Evolutionary conservation across 2,329 filamentous ascomycete species (phyloP).

Genomic region (Pyrenophora tritici-repentis): DNA sequence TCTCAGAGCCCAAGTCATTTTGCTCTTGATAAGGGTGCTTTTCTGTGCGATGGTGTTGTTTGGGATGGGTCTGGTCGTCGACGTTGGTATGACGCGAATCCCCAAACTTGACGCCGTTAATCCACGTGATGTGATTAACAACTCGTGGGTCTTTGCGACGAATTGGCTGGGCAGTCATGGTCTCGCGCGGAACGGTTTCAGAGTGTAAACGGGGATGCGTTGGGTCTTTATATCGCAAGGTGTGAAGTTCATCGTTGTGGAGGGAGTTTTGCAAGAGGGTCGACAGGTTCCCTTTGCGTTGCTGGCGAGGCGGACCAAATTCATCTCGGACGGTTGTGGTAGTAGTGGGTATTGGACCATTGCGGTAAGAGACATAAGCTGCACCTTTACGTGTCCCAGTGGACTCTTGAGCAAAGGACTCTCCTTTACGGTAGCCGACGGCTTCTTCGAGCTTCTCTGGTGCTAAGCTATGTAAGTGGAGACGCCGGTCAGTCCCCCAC

Average conservation of each 20-base stretch:
- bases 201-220: conserved; percentile 9
- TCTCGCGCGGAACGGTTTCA: conserved; percentile 36
- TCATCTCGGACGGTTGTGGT: conserved; percentile 24
- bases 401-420: conserved; percentile 65
- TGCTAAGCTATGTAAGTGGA: conserved; percentile 77
- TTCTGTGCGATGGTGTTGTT: conserved; percentile 18
- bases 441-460: conserved; percentile 63
- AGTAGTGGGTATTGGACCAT: conserved; percentile 46
- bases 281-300: conserved; percentile 32
- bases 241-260: conserved; percentile 19
- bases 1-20: conserved; percentile 60
- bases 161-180: conserved; percentile 57
- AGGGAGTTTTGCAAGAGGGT: conserved; percentile 33
- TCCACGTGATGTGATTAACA: conserved; percentile 66
- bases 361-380: conserved; percentile 81
- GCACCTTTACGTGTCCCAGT: conserved; percentile 83
- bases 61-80: conserved; percentile 23
- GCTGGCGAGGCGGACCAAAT: conserved; percentile 24
- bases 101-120: conserved; percentile 66
- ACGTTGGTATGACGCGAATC: conserved; percentile 44
- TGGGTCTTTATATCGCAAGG: conserved; percentile 10
- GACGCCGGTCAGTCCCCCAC: conserved; percentile 85
- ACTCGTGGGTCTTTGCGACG: conserved; percentile 55
- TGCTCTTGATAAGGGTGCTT: conserved; percentile 51
- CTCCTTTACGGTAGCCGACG: conserved; percentile 75